Percentiles rank a stretch among this genome's conserved stretches.
Conservation (phyloP, 495 filamentous ascomycete species). For the Pseudomonodictys pantanalensis region DNA sequence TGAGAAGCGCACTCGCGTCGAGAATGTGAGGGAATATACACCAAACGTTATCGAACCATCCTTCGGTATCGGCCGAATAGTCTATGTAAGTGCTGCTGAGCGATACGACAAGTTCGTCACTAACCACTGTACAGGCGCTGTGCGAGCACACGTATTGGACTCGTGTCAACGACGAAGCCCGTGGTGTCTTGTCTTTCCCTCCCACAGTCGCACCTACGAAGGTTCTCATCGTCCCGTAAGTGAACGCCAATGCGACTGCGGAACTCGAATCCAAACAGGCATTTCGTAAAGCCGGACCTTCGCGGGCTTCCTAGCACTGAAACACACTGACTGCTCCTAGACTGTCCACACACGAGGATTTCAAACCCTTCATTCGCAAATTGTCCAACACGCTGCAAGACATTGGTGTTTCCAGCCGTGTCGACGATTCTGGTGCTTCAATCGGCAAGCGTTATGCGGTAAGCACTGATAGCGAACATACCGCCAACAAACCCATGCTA, state of each 20-base stretch:
- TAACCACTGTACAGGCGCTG: conserved; percentile 37
- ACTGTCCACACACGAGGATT: conserved; percentile 58
- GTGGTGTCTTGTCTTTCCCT: conserved; percentile 68
- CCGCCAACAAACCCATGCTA: conserved; percentile 47
- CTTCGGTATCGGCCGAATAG: conserved; percentile 77
- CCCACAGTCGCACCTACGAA: conserved; percentile 66
- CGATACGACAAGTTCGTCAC: background rate
- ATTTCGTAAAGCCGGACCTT: too few species aligned
- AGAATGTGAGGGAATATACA: conserved; percentile 72
- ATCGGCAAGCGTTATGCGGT: conserved; percentile 60
- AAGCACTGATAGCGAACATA: conserved; percentile 37
- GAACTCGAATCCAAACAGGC: too few species aligned
- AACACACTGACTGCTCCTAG: too few species aligned
- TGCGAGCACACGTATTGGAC: conserved; percentile 81
- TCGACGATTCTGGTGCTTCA: conserved; percentile 64
- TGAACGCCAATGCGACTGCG: too few species aligned
- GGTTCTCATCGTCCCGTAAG: conserved; percentile 64
- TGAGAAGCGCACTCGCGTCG: conserved; percentile 64
- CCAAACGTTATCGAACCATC: conserved; percentile 79
- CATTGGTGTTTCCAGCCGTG: conserved; percentile 59
- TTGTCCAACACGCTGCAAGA: conserved; percentile 58
- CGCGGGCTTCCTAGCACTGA: too few species aligned
- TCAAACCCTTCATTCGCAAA: conserved; percentile 54
- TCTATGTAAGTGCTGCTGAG: conserved; percentile 51
- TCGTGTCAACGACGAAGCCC: conserved; percentile 59